Evolutionary conservation across 352 stramenopile species (phyloP), one percentile per base, ranked within the genome.

Genomic region (Globisporangium cederbergense): DNA sequence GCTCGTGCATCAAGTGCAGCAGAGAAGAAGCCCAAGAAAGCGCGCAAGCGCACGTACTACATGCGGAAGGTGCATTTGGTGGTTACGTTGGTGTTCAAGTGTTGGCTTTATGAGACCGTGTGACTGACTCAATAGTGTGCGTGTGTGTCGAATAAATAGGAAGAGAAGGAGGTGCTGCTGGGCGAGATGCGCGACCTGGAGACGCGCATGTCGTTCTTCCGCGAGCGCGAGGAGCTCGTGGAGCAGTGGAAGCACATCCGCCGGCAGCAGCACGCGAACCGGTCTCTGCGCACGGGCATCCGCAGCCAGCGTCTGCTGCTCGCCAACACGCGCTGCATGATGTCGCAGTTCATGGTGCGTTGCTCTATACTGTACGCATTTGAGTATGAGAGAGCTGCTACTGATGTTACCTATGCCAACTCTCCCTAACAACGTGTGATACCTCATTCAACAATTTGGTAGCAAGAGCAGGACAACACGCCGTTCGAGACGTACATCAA

Each of bases 31-130:
- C 57, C 57, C 5, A 69, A 70, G 64, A 60, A 61, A 65, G 52
- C 50, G 42, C 64, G 58, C 49, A 65, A 73, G 32, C 61, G 75
- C 47, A 82, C 75, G 22, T 82, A 82, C 58, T 82, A 82, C 59
- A 67, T 72, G 56, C 75, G 75, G 67, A 82, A 82, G 70, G 74
- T 81, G 22, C 34, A 10, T 6, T 25, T 25, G 22, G 22, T 25
- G 22, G 22, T 25, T 25, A 25, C 22, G 22, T 25, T 25, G 22
- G 22, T 25, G 22, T 25, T 25, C 22, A 25, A 25, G 22, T 25
- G 22, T 25, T 25, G 22, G 22, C 22, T 25, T 25, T 25, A 25
- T 25, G 22, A 25, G 22, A 25, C 22, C 22, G 22, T 25, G 22
- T 25, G 22, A 25, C 22, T 25, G 22, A 42, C 22, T 45, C 20